Percentiles rank a stretch among this genome's conserved stretches.
phyloP scores from a whole-genome alignment of 768 basidiomycete genomes.

The Leccinum longicurvipes region DNA sequence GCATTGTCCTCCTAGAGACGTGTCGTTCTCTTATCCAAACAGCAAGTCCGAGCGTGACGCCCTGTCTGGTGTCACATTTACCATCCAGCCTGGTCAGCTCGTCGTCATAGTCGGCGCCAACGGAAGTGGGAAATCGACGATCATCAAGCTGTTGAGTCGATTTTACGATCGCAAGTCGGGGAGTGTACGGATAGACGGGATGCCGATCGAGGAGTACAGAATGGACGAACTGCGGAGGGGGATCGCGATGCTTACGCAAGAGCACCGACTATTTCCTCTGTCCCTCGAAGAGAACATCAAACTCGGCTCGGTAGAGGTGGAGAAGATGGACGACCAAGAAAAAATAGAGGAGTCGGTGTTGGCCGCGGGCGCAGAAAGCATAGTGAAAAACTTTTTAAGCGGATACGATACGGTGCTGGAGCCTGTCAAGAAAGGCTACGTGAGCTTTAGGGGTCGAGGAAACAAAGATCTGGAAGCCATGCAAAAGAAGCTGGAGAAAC shows the following conservation, averaged over 20 bases:
- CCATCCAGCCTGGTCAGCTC: constrained; percentile 30
- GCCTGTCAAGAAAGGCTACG: constrained; percentile 26
- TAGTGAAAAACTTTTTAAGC: constrained; percentile 35
- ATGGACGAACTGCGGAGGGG: constrained; percentile 33
- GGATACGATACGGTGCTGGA: constrained; percentile 41
- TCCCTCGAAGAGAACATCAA: constrained; percentile 41
- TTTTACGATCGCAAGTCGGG: constrained; percentile 34
- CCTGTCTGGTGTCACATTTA: constrained; percentile 27
- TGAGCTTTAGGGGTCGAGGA: constrained; percentile 24
- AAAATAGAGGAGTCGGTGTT: constrained; percentile 21
- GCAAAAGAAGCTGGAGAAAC: constrained; percentile 18
- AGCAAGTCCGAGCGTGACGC: constrained; percentile 23
- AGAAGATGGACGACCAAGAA: constrained; percentile 9
- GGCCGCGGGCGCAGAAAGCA: constrained; percentile 39
- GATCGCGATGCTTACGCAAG: constrained; percentile 43
- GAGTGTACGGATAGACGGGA: constrained; percentile 38
- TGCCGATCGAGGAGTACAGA: constrained; percentile 32
- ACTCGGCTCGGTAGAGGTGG: constrained; percentile 26
- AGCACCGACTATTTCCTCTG: constrained; percentile 36
- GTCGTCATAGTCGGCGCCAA: constrained; percentile 35
- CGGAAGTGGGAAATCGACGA: constrained; percentile 34
- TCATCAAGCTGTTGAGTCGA: constrained; percentile 41
- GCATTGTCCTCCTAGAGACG: constrained; percentile 44
- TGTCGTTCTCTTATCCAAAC: constrained; percentile 53
- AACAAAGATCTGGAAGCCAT: constrained; percentile 13